A percentile compares a stretch with the other conserved stretches of the same genome.
phyloP scores from a whole-genome alignment of 1,139 yeast species.

The Diutina mesorugosa region DNA sequence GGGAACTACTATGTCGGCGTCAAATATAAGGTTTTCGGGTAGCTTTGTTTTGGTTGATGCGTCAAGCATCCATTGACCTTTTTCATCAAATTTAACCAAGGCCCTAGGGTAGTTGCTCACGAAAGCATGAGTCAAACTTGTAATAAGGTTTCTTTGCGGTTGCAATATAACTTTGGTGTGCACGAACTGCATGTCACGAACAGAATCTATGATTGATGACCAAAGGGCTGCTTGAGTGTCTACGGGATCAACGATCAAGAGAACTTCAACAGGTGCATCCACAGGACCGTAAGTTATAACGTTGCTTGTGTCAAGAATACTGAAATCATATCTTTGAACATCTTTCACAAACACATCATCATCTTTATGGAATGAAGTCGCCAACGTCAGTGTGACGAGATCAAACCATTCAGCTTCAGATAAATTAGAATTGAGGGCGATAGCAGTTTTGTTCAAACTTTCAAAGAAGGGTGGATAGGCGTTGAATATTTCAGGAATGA shows the following conservation, averaged over 20 bases:
- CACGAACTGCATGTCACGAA: slow-evolving; percentile 30
- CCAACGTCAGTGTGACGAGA: slow-evolving; percentile 23
- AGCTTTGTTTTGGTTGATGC: not conserved
- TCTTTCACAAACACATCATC: slow-evolving; percentile 21
- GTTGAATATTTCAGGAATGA: slow-evolving; percentile 16
- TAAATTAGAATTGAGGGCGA: slow-evolving; percentile 7
- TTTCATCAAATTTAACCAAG: not conserved
- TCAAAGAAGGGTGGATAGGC: slow-evolving; percentile 19
- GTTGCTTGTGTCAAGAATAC: slow-evolving; percentile 19
- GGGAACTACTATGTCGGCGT: not conserved
- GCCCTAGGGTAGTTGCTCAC: not conserved
- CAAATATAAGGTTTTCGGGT: not conserved
- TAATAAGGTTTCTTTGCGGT: slow-evolving; percentile 23
- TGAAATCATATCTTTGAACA: slow-evolving; percentile 28
- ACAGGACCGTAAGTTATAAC: slow-evolving; percentile 13
- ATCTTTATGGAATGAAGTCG: slow-evolving; percentile 32
- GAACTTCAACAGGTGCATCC: slow-evolving; percentile 30
- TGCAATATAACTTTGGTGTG: slow-evolving; percentile 44
- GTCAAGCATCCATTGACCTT: not conserved
- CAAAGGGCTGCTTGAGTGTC: slow-evolving; percentile 56
- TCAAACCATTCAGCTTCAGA: slow-evolving; percentile 35
- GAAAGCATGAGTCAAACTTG: not conserved
- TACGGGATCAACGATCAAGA: slow-evolving; percentile 59
- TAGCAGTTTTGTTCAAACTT: slow-evolving; percentile 4
- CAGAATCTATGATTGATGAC: slow-evolving; percentile 28